Percentiles rank a stretch among this genome's conserved stretches.
phyloP scores from a whole-genome alignment of 2,329 filamentous ascomycete species.

The Pseudogymnoascus sp. region DNA sequence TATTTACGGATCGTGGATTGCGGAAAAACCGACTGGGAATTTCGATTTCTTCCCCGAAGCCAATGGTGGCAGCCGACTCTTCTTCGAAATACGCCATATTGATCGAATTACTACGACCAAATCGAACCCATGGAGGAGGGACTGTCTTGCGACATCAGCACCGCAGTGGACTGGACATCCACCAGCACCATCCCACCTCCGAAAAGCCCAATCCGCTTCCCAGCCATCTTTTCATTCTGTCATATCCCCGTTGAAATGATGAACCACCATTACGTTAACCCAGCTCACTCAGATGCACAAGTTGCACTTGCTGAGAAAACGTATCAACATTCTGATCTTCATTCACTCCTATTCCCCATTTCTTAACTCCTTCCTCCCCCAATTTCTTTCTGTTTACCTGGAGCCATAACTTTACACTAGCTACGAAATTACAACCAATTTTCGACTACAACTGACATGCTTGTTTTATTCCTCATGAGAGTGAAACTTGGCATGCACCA shows the following conservation, averaged over 20 bases:
- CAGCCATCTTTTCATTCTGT: neutral
- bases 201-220: neutral
- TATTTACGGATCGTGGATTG: neutral
- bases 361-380: neutral
- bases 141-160: neutral
- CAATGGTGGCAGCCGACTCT: neutral
- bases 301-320: constrained; percentile 10
- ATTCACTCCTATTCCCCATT: too few relatives aligned
- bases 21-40: neutral
- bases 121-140: neutral
- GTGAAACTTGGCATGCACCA: neutral
- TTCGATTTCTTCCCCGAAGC: neutral
- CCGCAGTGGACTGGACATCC: neutral
- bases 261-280: constrained; percentile 11
- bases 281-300: constrained; percentile 11
- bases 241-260: constrained; percentile 6
- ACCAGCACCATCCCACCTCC: neutral
- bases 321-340: constrained; percentile 10
- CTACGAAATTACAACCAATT: neutral
- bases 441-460: neutral
- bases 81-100: neutral
- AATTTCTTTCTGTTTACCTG: neutral
- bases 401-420: neutral
- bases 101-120: neutral
- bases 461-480: neutral